Percentiles rank a stretch among this genome's conserved stretches.
phyloP scores from a whole-genome alignment of 1,284 basidiomycete species.

The Ustanciosporium gigantosporum region DNA sequence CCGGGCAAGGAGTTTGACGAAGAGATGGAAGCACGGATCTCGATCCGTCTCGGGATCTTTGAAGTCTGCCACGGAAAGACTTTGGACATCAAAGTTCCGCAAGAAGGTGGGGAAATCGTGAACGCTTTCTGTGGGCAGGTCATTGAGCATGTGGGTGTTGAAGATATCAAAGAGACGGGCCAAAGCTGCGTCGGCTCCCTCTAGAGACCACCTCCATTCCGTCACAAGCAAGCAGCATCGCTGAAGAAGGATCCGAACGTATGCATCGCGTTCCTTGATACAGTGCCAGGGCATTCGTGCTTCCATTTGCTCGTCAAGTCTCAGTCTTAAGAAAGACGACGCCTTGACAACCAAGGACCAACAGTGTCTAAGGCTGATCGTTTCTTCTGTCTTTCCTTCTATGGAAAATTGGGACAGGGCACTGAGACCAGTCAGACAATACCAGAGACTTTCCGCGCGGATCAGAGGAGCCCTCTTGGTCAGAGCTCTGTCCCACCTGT shows the following conservation, averaged over 20 bases:
- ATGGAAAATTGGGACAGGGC: slow-evolving; percentile 77
- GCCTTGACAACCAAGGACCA: slow-evolving; percentile 68
- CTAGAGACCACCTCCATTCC: slow-evolving; percentile 73
- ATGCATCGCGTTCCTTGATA: slow-evolving; percentile 72
- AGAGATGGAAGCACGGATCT: slow-evolving; percentile 78
- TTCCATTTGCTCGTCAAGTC: slow-evolving; percentile 67
- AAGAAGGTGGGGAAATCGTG: slow-evolving; percentile 81
- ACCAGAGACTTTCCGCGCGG: slow-evolving; percentile 68
- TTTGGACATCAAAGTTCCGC: slow-evolving; percentile 63
- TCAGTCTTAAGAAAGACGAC: slow-evolving; percentile 64
- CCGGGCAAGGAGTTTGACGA: slow-evolving; percentile 75
- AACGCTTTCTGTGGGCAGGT: slow-evolving; percentile 72
- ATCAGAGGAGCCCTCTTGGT: slow-evolving; percentile 66
- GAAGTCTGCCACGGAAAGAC: slow-evolving; percentile 3
- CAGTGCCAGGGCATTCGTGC: slow-evolving; percentile 63
- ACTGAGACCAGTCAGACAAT: slow-evolving; percentile 71
- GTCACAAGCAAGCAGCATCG: slow-evolving; percentile 75
- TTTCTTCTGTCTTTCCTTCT: slow-evolving; percentile 66
- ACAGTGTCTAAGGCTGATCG: slow-evolving; percentile 66
- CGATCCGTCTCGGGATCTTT: slow-evolving; percentile 58
- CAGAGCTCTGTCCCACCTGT: slow-evolving; percentile 42
- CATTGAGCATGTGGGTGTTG: slow-evolving; percentile 76
- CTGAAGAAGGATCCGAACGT: slow-evolving; percentile 73
- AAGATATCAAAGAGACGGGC: slow-evolving; percentile 76
- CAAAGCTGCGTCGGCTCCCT: slow-evolving; percentile 68